Conservation (phyloP, 1,139 yeast species). For the Hyphopichia khmerensis region DNA sequence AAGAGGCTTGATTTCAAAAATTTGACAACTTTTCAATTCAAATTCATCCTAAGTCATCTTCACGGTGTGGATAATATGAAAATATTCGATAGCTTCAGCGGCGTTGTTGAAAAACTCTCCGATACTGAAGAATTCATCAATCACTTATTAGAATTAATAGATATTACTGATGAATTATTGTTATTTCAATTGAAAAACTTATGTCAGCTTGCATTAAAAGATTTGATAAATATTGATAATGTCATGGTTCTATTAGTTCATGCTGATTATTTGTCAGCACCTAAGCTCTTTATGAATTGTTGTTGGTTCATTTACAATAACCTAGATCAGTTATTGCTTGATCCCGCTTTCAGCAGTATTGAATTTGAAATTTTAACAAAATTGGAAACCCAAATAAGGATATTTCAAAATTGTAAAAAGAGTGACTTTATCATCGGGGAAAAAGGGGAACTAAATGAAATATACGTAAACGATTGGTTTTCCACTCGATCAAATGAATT, state of each 20-base stretch:
- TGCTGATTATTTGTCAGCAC: conserved; percentile 52
- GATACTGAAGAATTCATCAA: conserved; percentile 51
- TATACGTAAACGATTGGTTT: conserved; percentile 16
- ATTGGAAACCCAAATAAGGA: conserved; percentile 27
- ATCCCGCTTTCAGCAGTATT: conserved; percentile 31
- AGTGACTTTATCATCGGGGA: conserved; percentile 18
- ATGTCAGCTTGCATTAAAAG: conserved; percentile 62
- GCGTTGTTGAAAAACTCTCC: conserved; percentile 12
- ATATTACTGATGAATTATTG: conserved; percentile 63
- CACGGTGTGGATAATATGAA: conserved; percentile 52
- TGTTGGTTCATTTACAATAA: conserved; percentile 70
- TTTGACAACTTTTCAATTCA: conserved; percentile 45
- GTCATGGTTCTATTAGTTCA: conserved; percentile 56
- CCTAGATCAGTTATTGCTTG: conserved; percentile 61
- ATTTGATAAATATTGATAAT: conserved; percentile 60
- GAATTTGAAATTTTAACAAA: conserved; percentile 24
- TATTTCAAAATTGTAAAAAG: conserved; percentile 28
- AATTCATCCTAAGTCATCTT: conserved; percentile 51
- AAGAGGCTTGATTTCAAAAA: conserved; percentile 42
- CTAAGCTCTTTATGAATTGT: conserved; percentile 57
- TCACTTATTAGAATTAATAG: conserved; percentile 57
- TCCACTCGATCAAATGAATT: conserved; percentile 20
- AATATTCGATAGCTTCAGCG: conserved; percentile 41
- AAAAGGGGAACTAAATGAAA: conserved; percentile 14
- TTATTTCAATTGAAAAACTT: conserved; percentile 58